These are phyloP conservation scores for Acanthamoeba castellanii DNA, from an alignment of 208 protist species.

Conservation along the genomic window DNA sequence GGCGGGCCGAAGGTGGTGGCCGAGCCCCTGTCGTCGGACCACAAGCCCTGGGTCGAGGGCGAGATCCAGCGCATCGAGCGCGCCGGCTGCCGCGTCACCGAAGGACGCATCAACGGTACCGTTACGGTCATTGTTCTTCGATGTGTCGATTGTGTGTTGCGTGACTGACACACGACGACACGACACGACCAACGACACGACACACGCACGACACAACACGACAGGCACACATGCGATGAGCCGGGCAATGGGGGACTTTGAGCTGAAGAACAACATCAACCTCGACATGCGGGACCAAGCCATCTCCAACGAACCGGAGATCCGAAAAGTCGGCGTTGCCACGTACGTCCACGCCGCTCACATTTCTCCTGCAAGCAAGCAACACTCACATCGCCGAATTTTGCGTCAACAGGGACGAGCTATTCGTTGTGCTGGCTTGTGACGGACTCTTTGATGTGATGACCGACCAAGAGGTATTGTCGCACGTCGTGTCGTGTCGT, in stretches of 20 bases:
- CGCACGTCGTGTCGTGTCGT: background rate
- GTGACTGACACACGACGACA: background rate
- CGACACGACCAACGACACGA: background rate
- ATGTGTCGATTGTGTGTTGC: too few relatives aligned
- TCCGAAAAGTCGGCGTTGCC: background rate
- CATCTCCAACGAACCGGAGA: slow-evolving; percentile 68
- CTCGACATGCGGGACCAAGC: slow-evolving; percentile 66
- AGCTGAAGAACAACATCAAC: slow-evolving; percentile 73
- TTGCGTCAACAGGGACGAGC: background rate
- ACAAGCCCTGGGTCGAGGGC: slow-evolving; percentile 13
- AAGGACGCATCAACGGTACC: slow-evolving; percentile 66
- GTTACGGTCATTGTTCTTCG: background rate
- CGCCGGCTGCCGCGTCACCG: slow-evolving; percentile 42
- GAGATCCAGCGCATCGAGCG: slow-evolving; percentile 42
- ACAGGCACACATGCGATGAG: slow-evolving; percentile 65
- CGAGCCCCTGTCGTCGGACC: slow-evolving; percentile 30
- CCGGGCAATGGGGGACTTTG: slow-evolving; percentile 41
- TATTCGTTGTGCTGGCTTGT: slow-evolving; percentile 49
- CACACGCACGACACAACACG: background rate
- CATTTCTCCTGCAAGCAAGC: background rate
- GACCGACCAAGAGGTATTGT: slow-evolving; percentile 28
- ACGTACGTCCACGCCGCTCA: background rate
- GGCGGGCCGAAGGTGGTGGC: background rate
- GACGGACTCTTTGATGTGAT: slow-evolving; percentile 68
- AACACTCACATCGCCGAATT: background rate